Base-by-base conservation (phyloP, 2,329 filamentous ascomycete genomes). In the Fusarium phyllophilum region DNA sequence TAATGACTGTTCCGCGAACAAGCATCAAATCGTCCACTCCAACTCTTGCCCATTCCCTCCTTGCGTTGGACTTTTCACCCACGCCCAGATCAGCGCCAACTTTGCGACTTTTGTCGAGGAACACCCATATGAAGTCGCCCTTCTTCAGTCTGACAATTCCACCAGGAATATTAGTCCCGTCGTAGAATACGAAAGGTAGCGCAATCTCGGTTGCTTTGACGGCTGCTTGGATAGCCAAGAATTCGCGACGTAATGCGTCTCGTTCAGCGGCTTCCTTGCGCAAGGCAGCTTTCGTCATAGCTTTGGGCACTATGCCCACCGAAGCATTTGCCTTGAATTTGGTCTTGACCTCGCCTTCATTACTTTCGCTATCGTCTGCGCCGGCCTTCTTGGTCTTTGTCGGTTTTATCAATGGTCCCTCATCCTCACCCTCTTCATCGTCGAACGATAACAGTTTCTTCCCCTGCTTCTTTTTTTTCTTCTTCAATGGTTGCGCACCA, bases 131-230 rank as follows among this genome's bases (percentile, higher is more conserved):
- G 64, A 91, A 92, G 79, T 98, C 96, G 15, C 96, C 96, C 83
- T 99, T 99, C 82, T 95, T 97, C 57, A 98, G 89, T 67, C 92
- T 91, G 54, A 96, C 95, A 20, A 89, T 89, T 3, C 96, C 95
- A 22, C 95, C 94, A 0, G 95, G 93, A 17, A 93, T 93, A 81
- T 97, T 96, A 29, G 94, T 94, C 22, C 96, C 96, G 76, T 98
- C 96, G 84, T 98, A 98, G 81, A 98, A 98, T 8, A 98, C 94
- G 82, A 98, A 99, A 0, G 96, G 96, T 38, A 99, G 92, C 22
- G 93, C 88, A 62, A 99, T 93, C 79, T 98, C 95, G 14, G 95
- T 95, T 26, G 90, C 90, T 84, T 97, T 97, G 74, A 98, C 93
- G 0, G 91, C 90, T 70, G 97, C 94, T 80, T 98, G 96, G 66